phyloP scores from a whole-genome alignment of 805 yeast species.

The Zygoascus biomembranicola region DNA sequence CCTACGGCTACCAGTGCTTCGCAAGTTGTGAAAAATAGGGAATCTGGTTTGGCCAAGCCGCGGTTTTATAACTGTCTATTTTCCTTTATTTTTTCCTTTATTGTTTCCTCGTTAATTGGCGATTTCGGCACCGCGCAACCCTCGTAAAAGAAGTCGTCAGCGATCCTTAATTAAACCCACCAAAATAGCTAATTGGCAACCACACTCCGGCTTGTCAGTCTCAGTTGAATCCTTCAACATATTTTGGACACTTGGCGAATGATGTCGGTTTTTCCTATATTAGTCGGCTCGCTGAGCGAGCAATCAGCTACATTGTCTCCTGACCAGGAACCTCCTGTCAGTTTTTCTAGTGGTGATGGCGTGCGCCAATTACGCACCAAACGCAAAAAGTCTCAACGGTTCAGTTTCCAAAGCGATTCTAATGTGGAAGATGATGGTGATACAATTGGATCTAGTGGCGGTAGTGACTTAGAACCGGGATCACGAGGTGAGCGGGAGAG shows the following conservation, averaged over 20 bases:
- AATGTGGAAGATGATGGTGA: background rate
- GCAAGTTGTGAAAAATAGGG: too few relatives aligned
- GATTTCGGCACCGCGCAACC: background rate
- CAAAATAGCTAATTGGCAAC: too few relatives aligned
- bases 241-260: background rate
- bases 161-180: too few relatives aligned
- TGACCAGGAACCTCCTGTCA: background rate
- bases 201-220: too few relatives aligned
- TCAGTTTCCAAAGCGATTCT: background rate
- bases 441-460: background rate
- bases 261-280: background rate
- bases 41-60: too few relatives aligned
- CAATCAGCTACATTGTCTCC: background rate
- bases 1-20: too few relatives aligned
- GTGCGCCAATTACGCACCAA: background rate
- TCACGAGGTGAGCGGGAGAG: background rate
- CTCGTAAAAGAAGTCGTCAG: too few relatives aligned
- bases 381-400: background rate
- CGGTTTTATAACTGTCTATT: background rate
- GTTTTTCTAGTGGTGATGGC: background rate
- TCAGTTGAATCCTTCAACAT: too few relatives aligned
- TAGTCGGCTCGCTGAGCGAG: background rate
- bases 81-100: background rate
- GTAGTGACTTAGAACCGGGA: background rate
- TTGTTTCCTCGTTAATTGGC: background rate